Evolutionary conservation across 768 basidiomycete genomes (phyloP), one percentile per base, ranked within the genome.

Genomic region (Termitomyces sp.): DNA sequence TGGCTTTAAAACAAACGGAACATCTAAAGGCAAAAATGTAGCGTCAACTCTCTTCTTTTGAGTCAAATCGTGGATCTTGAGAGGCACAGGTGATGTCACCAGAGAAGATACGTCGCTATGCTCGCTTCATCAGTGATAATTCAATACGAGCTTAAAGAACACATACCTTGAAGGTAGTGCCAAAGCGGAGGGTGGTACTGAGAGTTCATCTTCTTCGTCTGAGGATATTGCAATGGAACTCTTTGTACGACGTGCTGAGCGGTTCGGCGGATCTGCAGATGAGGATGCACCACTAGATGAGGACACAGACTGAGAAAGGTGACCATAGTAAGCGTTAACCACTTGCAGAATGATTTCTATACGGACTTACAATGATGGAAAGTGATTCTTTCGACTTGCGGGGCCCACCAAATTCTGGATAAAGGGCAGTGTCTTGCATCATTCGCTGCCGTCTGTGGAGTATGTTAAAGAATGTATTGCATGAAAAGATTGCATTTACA

Each of bases 201-300:
- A 59, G 47, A 57, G 50, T 24, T 62, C 58, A 33, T 72, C 72
- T 47, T 74, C 73, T 51, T 77, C 77, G 34, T 75, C 75, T 11
- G 70, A 72, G 30, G 76, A 77, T 41, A 77, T 59, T 22, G 76
- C 63, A 24, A 72, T 52, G 6, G 30, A 27, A 52, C 60, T 63
- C 24, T 51, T 42, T 18, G 15, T 54, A 63, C 49, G 66, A 41
- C 27, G 51, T 48, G 33, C 59, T 52, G 44, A 61, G 57, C 57
- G 62, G 47, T 47, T 58, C 44, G 45, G 42, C 16, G 33, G 45
- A 13, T 34, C 61, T 54, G 22, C 63, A 55, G 63, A 69, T 47
- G 55, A 67, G 27, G 60, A 69, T 47, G 57, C 50, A 15, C 64
- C 64, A 37, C 68, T 70, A 15, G 65, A 66, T n/a, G 72, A 73